Conservation (phyloP, 2,329 filamentous ascomycete species). For the Nemania sp. region DNA sequence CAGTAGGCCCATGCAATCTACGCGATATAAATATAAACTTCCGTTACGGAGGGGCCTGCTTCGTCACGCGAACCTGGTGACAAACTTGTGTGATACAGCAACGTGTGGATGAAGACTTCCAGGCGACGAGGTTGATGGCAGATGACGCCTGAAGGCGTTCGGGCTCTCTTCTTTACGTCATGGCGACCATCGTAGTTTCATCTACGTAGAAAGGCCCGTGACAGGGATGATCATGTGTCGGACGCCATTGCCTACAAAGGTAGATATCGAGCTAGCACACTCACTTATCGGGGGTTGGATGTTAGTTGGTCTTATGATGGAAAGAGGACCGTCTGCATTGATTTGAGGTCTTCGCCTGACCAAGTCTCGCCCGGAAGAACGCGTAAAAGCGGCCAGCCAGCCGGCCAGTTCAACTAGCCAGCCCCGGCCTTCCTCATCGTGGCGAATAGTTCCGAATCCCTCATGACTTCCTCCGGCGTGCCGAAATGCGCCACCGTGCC, state of each 20-base stretch:
- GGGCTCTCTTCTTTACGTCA: background rate
- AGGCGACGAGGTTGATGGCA: background rate
- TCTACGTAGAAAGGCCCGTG: background rate
- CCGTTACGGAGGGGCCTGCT: too few relatives aligned
- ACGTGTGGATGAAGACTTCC: background rate
- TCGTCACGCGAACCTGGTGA: background rate
- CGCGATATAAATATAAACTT: background rate
- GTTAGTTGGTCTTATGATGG: background rate
- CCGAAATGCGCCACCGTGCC: slow-evolving; percentile 19
- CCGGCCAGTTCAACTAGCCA: background rate
- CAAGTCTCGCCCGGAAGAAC: background rate
- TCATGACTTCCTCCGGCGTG: slow-evolving; percentile 18
- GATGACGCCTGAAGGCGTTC: background rate
- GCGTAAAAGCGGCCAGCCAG: too few relatives aligned
- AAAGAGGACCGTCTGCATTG: background rate
- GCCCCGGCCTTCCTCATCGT: slow-evolving; percentile 5
- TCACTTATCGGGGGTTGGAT: background rate
- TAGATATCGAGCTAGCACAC: too few relatives aligned
- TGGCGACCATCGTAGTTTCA: background rate
- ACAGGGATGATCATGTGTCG: background rate
- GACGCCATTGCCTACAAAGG: too few relatives aligned
- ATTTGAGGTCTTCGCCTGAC: background rate
- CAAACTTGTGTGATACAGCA: background rate
- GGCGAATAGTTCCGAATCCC: slow-evolving; percentile 24
- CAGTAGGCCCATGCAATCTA: background rate